Evolutionary conservation across 164 flowering plant species (phyloP).

Genomic region (Umbellularia californica): DNA sequence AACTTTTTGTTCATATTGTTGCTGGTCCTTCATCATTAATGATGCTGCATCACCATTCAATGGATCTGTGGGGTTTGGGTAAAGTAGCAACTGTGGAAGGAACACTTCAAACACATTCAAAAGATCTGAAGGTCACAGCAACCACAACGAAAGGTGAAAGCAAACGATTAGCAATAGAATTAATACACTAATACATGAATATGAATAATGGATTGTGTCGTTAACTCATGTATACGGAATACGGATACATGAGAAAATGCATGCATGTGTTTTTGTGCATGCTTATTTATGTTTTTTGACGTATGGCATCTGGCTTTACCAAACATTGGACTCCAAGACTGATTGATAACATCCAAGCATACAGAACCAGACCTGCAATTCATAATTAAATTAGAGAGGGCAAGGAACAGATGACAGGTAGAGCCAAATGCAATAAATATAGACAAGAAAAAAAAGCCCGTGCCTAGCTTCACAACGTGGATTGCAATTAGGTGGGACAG

Average conservation of each 20-base stretch:
- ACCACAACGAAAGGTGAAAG: neutral
- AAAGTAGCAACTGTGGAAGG: slow-evolving; percentile 76
- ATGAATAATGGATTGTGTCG: neutral
- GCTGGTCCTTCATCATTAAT: slow-evolving; percentile 61
- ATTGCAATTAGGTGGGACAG: no score
- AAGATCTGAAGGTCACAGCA: slow-evolving; percentile 43
- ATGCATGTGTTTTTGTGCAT: neutral
- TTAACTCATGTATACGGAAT: neutral
- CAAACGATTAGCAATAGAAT: neutral
- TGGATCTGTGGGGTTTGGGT: slow-evolving; percentile 79
- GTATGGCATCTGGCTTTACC: slow-evolving; percentile 36
- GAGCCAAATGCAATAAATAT: neutral
- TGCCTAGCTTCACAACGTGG: neutral
- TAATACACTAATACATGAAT: neutral
- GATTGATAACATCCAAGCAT: slow-evolving; percentile 97
- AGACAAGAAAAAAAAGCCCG: neutral
- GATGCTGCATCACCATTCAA: slow-evolving; percentile 79
- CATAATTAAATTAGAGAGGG: neutral
- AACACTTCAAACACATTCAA: slow-evolving; percentile 68
- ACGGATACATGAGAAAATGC: neutral
- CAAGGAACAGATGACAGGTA: neutral
- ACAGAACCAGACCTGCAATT: slow-evolving; percentile 89
- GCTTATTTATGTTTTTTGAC: no score
- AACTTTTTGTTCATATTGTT: slow-evolving; percentile 63
- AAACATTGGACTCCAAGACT: slow-evolving; percentile 99